Percentiles rank a stretch among this genome's conserved stretches.
Evolutionary conservation across 2,329 filamentous ascomycete genomes (phyloP).

Genomic region (Rasamsonia emersonii): DNA sequence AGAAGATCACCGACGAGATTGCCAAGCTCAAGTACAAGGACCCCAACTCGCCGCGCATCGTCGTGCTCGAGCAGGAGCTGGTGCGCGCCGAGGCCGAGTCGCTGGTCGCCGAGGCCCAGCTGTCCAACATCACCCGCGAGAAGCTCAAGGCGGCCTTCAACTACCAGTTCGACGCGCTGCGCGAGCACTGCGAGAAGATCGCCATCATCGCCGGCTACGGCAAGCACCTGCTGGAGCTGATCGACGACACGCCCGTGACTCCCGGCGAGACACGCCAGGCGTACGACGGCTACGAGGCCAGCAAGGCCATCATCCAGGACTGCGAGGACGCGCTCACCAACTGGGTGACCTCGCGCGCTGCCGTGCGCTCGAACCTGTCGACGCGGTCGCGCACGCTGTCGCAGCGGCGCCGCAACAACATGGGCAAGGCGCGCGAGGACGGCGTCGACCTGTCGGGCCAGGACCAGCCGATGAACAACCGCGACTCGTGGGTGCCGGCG

Average conservation of each 20-base stretch:
- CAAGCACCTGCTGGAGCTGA: slow-evolving; percentile 93
- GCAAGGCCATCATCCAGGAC: slow-evolving; percentile 97
- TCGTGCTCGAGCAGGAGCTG: slow-evolving; percentile 95
- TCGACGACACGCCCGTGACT: slow-evolving; percentile 94
- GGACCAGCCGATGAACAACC: slow-evolving; percentile 70
- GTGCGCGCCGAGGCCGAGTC: slow-evolving; percentile 97
- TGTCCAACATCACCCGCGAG: slow-evolving; percentile 98
- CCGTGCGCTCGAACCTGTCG: slow-evolving; percentile 79
- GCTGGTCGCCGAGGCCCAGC: slow-evolving; percentile 93
- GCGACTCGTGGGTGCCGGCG: slow-evolving; percentile 70
- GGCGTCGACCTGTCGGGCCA: slow-evolving; percentile 76
- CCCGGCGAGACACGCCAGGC: slow-evolving; percentile 92
- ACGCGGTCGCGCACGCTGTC: slow-evolving; percentile 80
- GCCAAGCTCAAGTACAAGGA: slow-evolving; percentile 99
- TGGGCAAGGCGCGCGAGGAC: slow-evolving; percentile 56
- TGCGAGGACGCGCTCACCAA: slow-evolving; percentile 96
- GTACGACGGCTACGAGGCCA: slow-evolving; percentile 96
- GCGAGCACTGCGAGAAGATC: slow-evolving; percentile 96
- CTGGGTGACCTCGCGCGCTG: slow-evolving; percentile 87
- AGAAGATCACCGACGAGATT: slow-evolving; percentile 98
- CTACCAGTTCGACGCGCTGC: slow-evolving; percentile 95
- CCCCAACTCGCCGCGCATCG: slow-evolving; percentile 93
- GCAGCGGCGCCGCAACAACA: slow-evolving; percentile 69
- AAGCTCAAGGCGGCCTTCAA: slow-evolving; percentile 98
- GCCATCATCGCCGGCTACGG: slow-evolving; percentile 96